Base-by-base conservation (phyloP, 257 asterid genomes). In the Verbena officinalis region DNA sequence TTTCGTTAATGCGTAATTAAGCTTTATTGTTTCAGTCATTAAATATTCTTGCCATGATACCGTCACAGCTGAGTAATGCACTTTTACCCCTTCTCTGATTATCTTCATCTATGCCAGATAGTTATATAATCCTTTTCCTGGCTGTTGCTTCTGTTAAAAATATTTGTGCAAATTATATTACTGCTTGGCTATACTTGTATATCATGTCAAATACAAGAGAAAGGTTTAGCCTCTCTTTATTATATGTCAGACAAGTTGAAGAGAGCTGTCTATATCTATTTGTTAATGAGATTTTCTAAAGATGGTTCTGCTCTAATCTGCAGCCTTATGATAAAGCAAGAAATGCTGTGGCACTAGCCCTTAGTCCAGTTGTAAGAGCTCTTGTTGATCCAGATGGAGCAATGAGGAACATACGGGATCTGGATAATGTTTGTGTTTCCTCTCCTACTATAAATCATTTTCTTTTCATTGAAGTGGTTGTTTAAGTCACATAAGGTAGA, bases 371-470 rank as follows among this genome's bases (percentile, higher is more conserved):
- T 59, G 99, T 90, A 17, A 82, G 96, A 71, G 99, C 99, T 67
- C 86, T 94, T 74, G 88, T 94, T 63, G 99, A 94, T 75, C 99
- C 99, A 58, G 93, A 90, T 76, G 98, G 98, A 55, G 99, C 99
- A 61, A 78, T 94, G 86, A 77, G 59, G 85, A 70, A 78, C 71
- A 86, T 90, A 68, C 81, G 96, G 12, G 78, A 83, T 79, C 77
- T 94, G 53, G 99, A 94, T 75, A 75, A 77, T 74, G 99, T 94
- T 73, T 34, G 84, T 70, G 24, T 55, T 69, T 72, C 66, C 74
- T 72, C 55, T 62, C 67, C 42, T 59, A 30, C 11, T 54, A 42
- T 62, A 21, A 60, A 38, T 67, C 36, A 7, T 53, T 65, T 46
- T 64, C 16, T 54, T 21, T 64, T 23, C 3, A 20, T 59, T 48